A percentile compares a stretch with the other conserved stretches of the same genome.
Conservation (phyloP, 139 green algal genomes). For the Microglena sp. region DNA sequence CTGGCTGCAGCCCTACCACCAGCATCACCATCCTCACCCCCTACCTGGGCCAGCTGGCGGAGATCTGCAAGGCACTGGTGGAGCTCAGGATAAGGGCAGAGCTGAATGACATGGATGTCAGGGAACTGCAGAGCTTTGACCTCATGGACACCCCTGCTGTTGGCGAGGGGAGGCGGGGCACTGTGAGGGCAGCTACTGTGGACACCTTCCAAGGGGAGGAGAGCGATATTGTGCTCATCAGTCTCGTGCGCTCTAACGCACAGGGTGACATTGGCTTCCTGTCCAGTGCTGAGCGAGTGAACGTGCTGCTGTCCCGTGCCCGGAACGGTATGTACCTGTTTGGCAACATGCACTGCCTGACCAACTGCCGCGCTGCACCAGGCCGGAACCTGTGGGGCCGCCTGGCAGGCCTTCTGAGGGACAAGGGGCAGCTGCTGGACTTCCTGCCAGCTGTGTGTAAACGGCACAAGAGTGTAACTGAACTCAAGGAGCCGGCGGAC, state of each 20-base stretch:
- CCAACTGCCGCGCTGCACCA: conserved; percentile 17
- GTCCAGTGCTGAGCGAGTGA: conserved; percentile 54
- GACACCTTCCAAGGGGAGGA: conserved; percentile 53
- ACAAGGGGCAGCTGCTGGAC: conserved; percentile 1
- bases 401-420: conserved; percentile 52
- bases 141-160: no score
- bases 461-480: conserved; percentile 16
- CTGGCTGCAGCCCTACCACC: conserved; percentile 38
- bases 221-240: conserved; percentile 50
- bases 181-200: conserved; percentile 50
- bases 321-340: conserved; percentile 62
- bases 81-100: conserved; percentile 27
- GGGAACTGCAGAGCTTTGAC: conserved; percentile 21
- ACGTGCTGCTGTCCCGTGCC: conserved; percentile 74
- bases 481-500: conserved; percentile 9
- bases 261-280: conserved; percentile 61
- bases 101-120: conserved; percentile 41
- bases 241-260: conserved; percentile 60
- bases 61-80: conserved; percentile 25
- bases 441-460: conserved; percentile 42
- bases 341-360: conserved; percentile 45
- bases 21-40: conserved; percentile 65
- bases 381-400: conserved; percentile 6
- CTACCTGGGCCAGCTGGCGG: conserved; percentile 67
- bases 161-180: no score